phyloP scores from a whole-genome alignment of 169 alveolate genomes.

The Theileria equi region DNA sequence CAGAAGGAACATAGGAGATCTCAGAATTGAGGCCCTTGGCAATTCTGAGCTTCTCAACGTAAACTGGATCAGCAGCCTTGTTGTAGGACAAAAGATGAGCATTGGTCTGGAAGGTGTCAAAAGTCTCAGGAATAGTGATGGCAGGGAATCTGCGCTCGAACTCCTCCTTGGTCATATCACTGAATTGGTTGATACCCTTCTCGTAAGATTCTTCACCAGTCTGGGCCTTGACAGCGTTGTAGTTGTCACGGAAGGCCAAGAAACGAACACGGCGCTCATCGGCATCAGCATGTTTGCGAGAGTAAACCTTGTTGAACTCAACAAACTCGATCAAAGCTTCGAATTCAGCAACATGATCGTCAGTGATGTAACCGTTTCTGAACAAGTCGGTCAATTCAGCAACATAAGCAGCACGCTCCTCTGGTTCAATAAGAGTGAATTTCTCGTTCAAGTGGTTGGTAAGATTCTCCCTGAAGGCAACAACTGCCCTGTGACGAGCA shows the following conservation, averaged over 20 bases:
- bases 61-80: background rate
- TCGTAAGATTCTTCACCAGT: slow-evolving; percentile 21
- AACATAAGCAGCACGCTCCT: slow-evolving; percentile 3
- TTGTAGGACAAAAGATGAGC: background rate
- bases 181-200: slow-evolving; percentile 51
- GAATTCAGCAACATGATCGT: slow-evolving; percentile 13
- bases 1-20: too few relatives aligned
- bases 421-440: background rate
- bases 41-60: background rate
- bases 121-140: background rate
- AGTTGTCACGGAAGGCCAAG: slow-evolving; percentile 34
- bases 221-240: slow-evolving; percentile 11
- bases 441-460: slow-evolving; percentile 2
- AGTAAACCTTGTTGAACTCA: slow-evolving; percentile 14
- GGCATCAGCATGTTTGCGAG: background rate
- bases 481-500: background rate
- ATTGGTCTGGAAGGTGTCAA: background rate
- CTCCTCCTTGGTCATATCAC: slow-evolving; percentile 43
- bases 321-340: slow-evolving; percentile 21
- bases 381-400: slow-evolving; percentile 20
- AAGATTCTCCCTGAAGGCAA: background rate
- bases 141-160: slow-evolving; percentile 3
- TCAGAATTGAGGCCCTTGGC: slow-evolving; percentile 5
- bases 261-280: slow-evolving; percentile 12
- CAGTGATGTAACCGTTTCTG: slow-evolving; percentile 27